Percentiles rank a stretch among this genome's conserved stretches.
Evolutionary conservation across 2,329 filamentous ascomycete species (phyloP).

Genomic region (Claviceps spartinae): DNA sequence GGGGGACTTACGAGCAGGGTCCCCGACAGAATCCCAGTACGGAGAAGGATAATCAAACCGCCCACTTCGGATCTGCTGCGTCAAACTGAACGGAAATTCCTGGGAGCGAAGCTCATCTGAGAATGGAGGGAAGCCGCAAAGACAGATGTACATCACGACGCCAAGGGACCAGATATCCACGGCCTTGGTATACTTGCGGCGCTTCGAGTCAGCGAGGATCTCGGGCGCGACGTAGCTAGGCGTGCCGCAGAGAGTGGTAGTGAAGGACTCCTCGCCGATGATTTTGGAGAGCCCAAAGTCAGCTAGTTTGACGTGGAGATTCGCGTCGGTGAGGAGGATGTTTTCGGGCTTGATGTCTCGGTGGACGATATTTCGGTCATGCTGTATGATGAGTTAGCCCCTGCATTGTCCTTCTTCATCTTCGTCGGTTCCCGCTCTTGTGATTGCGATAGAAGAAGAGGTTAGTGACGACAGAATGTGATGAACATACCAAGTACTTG

Average conservation of each 20-base stretch:
- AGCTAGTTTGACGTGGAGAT: constrained; percentile 78
- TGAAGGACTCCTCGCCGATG: constrained; percentile 96
- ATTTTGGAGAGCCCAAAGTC: constrained; percentile 98
- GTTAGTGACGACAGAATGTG: too few relatives aligned
- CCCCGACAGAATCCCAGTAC: constrained; percentile 55
- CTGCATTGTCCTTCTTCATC: background rate
- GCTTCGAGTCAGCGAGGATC: constrained; percentile 69
- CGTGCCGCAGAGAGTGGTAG: constrained; percentile 91
- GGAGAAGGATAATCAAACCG: constrained; percentile 91
- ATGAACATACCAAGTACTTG: constrained; percentile 70
- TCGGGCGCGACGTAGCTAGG: constrained; percentile 95
- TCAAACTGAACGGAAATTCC: constrained; percentile 75
- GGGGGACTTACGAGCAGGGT: constrained; percentile 51
- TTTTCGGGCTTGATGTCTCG: constrained; percentile 97
- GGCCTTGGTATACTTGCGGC: constrained; percentile 83
- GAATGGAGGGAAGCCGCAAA: constrained; percentile 94
- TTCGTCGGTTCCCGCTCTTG: too few relatives aligned
- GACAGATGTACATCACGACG: constrained; percentile 94
- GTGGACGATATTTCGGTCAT: constrained; percentile 94
- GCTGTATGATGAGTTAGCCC: constrained; percentile 37
- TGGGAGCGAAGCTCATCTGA: constrained; percentile 76
- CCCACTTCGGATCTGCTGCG: constrained; percentile 79
- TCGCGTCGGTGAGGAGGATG: constrained; percentile 75
- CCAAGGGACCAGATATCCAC: constrained; percentile 95
- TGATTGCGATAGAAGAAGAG: background rate